These are phyloP conservation scores for Colletotrichum somersetense DNA, from an alignment of 2,329 filamentous ascomycete species.

Conservation along the genomic window DNA sequence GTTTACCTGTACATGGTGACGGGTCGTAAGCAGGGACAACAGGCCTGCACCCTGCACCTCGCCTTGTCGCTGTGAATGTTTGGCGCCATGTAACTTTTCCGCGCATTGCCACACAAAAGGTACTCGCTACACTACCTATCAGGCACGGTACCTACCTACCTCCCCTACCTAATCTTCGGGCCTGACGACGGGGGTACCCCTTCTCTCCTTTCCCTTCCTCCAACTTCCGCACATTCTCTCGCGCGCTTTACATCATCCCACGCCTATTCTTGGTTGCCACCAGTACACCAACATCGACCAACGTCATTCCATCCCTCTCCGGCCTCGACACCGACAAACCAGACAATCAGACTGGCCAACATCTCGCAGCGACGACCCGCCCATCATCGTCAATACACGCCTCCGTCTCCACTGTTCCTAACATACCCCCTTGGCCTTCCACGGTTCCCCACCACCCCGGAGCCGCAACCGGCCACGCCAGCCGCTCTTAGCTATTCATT, in stretches of 20 bases:
- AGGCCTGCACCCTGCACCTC: conserved; percentile 5
- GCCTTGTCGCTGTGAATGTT: no score
- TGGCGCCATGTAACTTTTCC: background rate
- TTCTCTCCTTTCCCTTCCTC: background rate
- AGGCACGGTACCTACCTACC: no score
- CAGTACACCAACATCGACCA: conserved; percentile 20
- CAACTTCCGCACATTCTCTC: background rate
- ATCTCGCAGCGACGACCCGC: conserved; percentile 13
- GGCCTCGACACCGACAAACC: background rate
- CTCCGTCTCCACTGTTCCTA: conserved; percentile 12
- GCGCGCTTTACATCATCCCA: conserved; percentile 36
- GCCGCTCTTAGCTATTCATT: conserved; percentile 6
- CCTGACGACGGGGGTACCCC: background rate
- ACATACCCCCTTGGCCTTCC: background rate
- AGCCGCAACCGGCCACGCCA: conserved; percentile 33
- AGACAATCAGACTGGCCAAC: background rate
- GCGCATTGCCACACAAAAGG: background rate
- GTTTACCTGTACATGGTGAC: background rate
- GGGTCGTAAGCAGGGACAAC: background rate
- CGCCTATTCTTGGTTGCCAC: conserved; percentile 14
- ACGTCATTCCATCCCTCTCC: conserved; percentile 32
- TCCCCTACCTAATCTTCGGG: background rate
- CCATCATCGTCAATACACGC: background rate
- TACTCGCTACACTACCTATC: background rate
- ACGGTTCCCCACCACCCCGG: conserved; percentile 10